Base-by-base conservation (phyloP, 805 yeast species). In the Yarrowia divulgata region DNA sequence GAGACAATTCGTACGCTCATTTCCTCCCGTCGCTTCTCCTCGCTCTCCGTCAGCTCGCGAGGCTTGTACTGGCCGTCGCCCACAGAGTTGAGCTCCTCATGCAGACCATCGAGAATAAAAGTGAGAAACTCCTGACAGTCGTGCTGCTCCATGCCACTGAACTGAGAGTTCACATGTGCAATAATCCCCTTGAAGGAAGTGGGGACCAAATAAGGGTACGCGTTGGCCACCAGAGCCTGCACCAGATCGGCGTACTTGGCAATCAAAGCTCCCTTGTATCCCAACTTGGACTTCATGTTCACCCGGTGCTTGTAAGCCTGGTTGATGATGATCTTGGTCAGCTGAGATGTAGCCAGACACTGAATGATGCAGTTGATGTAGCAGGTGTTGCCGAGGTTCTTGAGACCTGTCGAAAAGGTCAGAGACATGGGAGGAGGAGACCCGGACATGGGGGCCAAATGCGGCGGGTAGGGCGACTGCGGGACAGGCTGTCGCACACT, bases 331-430 rank as follows among this genome's bases (percentile, higher is more conserved):
- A 90, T 85, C 57, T 80, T 81, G 2, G 88, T 83, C 35, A 93
- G 79, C 70, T 86, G 87, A 1, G 87, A 86, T 0, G 94, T 87
- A 3, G 88, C 83, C 43, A 94, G 77, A 77, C 97, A 91, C 79
- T 93, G 98, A n/a, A 93, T 78, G 3, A 90, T 83, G 73, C 97
- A 90, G 78, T 93, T 93, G 93, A 93, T 90, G 78, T 93, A 93
- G 77, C 98, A 93, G 0, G 97, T 90, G 74, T 94, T 94, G 1
- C 97, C 97, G 71, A 93, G 80, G 76, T 93, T 93, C 14, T 83
- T 81, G 7, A 93, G 81, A 0, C 98, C 98, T 0, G 93, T 87
- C 19, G 87, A 81, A 66, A 87, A 83, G 69, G 81, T 79, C 35
- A 78, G 64, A 2, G 55, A 40, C 48, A 37, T 37, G 29, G 68